phyloP scores from a whole-genome alignment of 768 basidiomycete genomes.

The Tulasnella sp. region DNA sequence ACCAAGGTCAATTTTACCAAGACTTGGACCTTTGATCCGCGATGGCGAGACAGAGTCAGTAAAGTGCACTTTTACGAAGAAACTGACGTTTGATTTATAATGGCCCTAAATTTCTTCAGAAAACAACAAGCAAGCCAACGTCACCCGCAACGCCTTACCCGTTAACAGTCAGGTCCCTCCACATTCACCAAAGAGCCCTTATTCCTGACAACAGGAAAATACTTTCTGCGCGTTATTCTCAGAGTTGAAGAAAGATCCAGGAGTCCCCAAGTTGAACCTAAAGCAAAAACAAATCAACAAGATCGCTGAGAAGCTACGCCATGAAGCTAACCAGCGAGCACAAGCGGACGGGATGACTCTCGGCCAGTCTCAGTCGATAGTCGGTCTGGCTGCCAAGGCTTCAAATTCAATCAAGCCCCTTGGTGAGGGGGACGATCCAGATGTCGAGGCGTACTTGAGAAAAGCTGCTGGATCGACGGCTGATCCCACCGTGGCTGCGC shows the following conservation, averaged over 20 bases:
- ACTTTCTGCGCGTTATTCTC: not conserved
- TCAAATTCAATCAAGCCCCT: not conserved
- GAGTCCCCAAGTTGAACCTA: conserved; percentile 70
- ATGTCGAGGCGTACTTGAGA: not conserved
- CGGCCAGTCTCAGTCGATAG: conserved; percentile 16
- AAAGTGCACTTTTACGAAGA: not conserved
- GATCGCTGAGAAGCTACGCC: conserved; percentile 16
- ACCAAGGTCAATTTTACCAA: not conserved
- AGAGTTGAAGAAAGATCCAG: conserved; percentile 86
- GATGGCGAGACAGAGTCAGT: not conserved
- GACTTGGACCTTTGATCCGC: not conserved
- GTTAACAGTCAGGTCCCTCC: not conserved
- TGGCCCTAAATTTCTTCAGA: not conserved
- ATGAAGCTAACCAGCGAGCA: conserved; percentile 50
- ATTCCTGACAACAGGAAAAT: not conserved
- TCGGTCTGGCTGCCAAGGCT: not conserved
- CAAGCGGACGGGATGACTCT: conserved; percentile 11
- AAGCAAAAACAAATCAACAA: conserved; percentile 35
- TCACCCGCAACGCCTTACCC: not conserved
- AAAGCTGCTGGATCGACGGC: conserved; percentile 12
- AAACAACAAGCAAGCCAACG: not conserved
- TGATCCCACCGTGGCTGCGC: conserved; percentile 28
- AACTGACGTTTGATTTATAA: not conserved
- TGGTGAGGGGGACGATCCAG: not conserved
- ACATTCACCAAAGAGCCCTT: not conserved